Evolutionary conservation across 75 land plant species (phyloP), one percentile per base, ranked within the genome.

Genomic region (Cunninghamia lanceolata): DNA sequence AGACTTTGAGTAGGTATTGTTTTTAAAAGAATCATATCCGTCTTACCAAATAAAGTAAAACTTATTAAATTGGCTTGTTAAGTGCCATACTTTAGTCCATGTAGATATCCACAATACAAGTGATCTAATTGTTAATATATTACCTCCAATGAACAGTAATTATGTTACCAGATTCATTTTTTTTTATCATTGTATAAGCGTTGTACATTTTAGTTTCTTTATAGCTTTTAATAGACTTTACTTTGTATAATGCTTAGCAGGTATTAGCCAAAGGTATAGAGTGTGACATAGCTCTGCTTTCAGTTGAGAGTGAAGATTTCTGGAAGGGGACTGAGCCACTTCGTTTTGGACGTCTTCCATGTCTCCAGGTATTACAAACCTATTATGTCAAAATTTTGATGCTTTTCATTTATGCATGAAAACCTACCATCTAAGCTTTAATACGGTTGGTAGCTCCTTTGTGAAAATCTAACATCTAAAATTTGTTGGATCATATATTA

Each of bases 231-330:
- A 21, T 77, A 77, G n/a, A 77, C 19, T 39, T 39, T 6, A 77
- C 28, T 77, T 63, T 52, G 66, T 35, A 8, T 40, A 54, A 59
- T 45, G 78, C 21, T 71, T 45, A 77, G 74, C 94, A 98, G 99
- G 99, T 98, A 90, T 89, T 98, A 63, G 99, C 99, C 16, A 91
- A 89, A 89, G 99, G 99, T 76, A 84, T 94, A 47, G 99, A 98
- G 66, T 96, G 99, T 88, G 99, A 98, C 85, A 88, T 98, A 68
- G 99, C 99, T 53, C 92, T 98, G 73, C 93, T 98, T 73, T 90
- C 99, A 73, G 99, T 98, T 2, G 97, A 94, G 88, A 93, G 82
- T 89, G 93, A 98, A 85, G 94, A 94, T 68, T 98, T 98, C 50
- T 98, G 99, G 99, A 84, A 91, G 82, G 99, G 94, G 79, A 93